phyloP scores from a whole-genome alignment of 2,329 filamentous ascomycete genomes.

The Arthrobotrys iridis region DNA sequence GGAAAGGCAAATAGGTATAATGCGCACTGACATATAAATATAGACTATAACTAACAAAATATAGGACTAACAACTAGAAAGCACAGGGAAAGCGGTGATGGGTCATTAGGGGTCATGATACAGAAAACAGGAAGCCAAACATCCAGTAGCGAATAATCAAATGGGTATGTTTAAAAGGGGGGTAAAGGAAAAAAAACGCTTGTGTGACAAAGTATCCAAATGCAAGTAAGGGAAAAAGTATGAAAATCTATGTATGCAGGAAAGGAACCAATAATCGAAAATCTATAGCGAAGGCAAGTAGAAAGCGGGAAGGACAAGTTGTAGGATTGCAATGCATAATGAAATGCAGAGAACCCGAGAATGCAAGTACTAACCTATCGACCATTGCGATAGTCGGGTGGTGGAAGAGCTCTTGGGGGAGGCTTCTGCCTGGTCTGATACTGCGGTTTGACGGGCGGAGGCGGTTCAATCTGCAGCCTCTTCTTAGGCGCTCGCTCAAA shows the following conservation, averaged over 20 bases:
- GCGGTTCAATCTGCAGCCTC: conserved; percentile 44
- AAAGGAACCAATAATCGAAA: conserved; percentile 44
- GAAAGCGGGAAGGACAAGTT: conserved; percentile 33
- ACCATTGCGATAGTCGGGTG: conserved; percentile 52
- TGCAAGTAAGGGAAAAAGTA: conserved; percentile 5
- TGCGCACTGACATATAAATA: conserved; percentile 54
- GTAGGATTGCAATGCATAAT: conserved; percentile 13
- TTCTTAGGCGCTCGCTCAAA: conserved; percentile 39
- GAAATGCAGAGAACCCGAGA: not conserved
- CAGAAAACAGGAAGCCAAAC: conserved; percentile 44
- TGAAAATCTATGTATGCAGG: conserved; percentile 52
- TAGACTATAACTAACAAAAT: conserved; percentile 47
- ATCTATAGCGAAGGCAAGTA: conserved; percentile 41
- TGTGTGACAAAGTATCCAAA: conserved; percentile 36
- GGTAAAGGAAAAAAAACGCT: conserved; percentile 34
- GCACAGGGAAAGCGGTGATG: conserved; percentile 36
- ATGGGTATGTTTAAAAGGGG: conserved; percentile 53
- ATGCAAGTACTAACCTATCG: conserved; percentile 31
- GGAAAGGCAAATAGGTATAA: conserved; percentile 55
- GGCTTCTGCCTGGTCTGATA: conserved; percentile 39
- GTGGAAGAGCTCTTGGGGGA: conserved; percentile 49
- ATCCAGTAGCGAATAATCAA: conserved; percentile 39
- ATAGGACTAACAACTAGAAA: conserved; percentile 35
- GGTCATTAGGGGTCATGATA: conserved; percentile 54
- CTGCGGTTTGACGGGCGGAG: conserved; percentile 23